Evolutionary conservation across 345 rosid genomes (phyloP), one percentile per base, ranked within the genome.

Genomic region (Garcia nutans): DNA sequence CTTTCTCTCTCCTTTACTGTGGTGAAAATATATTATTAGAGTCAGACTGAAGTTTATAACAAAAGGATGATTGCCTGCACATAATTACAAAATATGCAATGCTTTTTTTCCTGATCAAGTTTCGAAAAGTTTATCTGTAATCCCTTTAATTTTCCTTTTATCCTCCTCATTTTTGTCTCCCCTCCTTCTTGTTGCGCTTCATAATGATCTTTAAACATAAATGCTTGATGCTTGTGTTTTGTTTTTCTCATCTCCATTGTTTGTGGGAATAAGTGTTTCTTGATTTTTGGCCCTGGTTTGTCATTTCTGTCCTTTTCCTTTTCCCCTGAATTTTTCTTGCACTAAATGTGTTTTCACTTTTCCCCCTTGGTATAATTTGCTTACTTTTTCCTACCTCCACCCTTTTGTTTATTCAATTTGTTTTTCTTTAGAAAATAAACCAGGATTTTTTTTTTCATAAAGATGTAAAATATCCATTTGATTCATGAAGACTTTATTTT

Each of bases 401-500:
- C 37, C 44, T 74, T 20, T 0, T 3, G 68, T n/a, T 62, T 72
- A 23, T 61, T 55, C 41, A 67, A 31, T 9, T 72, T 42, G 65
- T 47, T 80, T 59, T 47, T 60, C 70, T 72, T 17, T 28, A 28
- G 23, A 13, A 19, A 72, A 70, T 60, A 12, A 28, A 61, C 12
- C 8, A 4, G 28, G 47, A 9, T 47, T 4, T 8, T 16, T 37
- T 37, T 45, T 68, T 31, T 60, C 16, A 44, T 59, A 8, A 65
- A 8, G 31, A 26, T 24, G 9, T 60, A 61, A 58, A 74, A 54
- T 3, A 17, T 52, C 63, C 80, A 0, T 54, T 3, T 62, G 71
- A 24, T 63, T 68, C 66, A 37, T 63, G 50, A 59, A 45, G 55
- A n/a, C 70, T 76, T 78, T 57, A 62, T 31, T 68, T 52, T 37